A percentile compares a stretch with the other conserved stretches of the same genome.
These are phyloP conservation scores for Apiospora saccharicola DNA, from an alignment of 2,329 filamentous ascomycete species.

Conservation along the genomic window DNA sequence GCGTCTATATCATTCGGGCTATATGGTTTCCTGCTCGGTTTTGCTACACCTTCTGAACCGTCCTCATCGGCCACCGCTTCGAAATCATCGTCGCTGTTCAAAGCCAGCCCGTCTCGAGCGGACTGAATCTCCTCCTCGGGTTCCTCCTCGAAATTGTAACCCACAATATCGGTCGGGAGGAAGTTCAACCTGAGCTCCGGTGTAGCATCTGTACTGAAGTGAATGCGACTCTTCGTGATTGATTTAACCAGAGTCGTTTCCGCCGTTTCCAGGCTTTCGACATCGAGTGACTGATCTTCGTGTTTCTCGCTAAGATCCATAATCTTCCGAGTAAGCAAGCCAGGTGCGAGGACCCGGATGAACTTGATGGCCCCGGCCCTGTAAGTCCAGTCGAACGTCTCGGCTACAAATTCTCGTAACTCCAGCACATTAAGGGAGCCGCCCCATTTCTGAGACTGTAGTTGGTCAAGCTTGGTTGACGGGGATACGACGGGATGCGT, in stretches of 20 bases:
- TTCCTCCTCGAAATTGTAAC: constrained; percentile 77
- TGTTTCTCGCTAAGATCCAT: constrained; percentile 47
- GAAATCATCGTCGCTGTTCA: constrained; percentile 73
- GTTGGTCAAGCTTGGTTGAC: constrained; percentile 58
- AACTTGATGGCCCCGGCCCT: constrained; percentile 84
- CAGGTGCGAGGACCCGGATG: constrained; percentile 79
- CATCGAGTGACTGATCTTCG: constrained; percentile 37
- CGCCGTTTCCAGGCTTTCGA: constrained; percentile 48
- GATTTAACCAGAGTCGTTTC: constrained; percentile 66
- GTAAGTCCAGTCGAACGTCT: constrained; percentile 88
- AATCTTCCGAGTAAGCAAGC: constrained; percentile 71
- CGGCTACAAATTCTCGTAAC: constrained; percentile 76
- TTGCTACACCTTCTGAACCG: constrained; percentile 34
- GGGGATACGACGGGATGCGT: constrained; percentile 84
- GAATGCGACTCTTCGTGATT: constrained; percentile 72
- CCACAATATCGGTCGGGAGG: constrained; percentile 77
- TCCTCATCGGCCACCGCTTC: constrained; percentile 46
- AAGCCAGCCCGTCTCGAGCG: constrained; percentile 62
- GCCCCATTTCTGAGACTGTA: constrained; percentile 68
- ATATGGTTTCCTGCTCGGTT: constrained; percentile 55
- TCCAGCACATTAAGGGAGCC: constrained; percentile 68
- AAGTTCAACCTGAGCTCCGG: constrained; percentile 83
- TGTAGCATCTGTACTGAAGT: constrained; percentile 77
- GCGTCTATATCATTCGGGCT: constrained; percentile 72
- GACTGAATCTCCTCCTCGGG: constrained; percentile 64